phyloP scores from a whole-genome alignment of 2,329 filamentous ascomycete genomes.

The Domatiomyces catenatus region DNA sequence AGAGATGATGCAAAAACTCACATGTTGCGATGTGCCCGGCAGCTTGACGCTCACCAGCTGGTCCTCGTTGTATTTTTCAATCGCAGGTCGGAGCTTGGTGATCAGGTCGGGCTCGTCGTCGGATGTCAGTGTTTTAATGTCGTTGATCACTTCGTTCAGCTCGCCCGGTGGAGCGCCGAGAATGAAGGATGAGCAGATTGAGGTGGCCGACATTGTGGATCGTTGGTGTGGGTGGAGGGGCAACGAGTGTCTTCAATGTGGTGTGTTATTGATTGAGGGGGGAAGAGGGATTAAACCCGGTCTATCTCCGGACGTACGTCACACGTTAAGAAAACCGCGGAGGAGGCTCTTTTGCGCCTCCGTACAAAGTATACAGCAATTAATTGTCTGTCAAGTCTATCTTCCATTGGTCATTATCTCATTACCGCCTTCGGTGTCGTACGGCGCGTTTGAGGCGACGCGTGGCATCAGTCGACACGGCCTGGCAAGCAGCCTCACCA shows the following conservation, averaged over 20 bases:
- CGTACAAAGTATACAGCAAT: not conserved
- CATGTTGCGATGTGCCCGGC: conserved; percentile 66
- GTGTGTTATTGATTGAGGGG: not conserved
- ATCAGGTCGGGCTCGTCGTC: conserved; percentile 50
- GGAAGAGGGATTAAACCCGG: not conserved
- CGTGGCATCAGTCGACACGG: not conserved
- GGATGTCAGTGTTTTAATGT: conserved; percentile 74
- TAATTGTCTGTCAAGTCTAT: not conserved
- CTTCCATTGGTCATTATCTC: not conserved
- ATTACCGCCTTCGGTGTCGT: not conserved
- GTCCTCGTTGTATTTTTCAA: conserved; percentile 90
- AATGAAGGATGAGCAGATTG: conserved; percentile 69
- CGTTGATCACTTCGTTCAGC: conserved; percentile 70
- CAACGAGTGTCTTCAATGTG: not conserved
- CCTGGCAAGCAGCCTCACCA: not conserved
- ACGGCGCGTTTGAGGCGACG: not conserved
- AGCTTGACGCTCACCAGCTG: conserved; percentile 83
- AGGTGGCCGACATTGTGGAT: conserved; percentile 28
- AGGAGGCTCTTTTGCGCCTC: too few relatives aligned
- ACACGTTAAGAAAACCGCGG: too few relatives aligned
- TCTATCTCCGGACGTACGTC: not conserved
- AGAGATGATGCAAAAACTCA: conserved; percentile 24
- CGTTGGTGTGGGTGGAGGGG: too few relatives aligned
- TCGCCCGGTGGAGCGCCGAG: conserved; percentile 91
- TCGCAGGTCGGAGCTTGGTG: conserved; percentile 61